Base-by-base conservation (phyloP, 2,329 filamentous ascomycete species). In the Phaeosphaeria sp. region DNA sequence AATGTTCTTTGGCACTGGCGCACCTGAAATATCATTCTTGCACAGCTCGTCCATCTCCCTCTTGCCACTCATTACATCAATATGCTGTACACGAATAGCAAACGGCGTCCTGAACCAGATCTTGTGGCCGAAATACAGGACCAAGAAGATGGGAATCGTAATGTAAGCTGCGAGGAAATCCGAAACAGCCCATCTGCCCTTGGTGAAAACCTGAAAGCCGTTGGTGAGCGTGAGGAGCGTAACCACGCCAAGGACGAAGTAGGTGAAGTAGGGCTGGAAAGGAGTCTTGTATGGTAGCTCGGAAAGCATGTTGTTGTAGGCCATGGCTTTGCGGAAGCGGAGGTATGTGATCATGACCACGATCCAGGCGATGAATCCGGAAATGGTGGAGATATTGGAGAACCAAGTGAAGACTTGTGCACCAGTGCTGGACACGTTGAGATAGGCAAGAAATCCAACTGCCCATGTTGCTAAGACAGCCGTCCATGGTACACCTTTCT, bases 371-470 rank as follows among this genome's bases (percentile, higher is more conserved):
- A 85, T 83, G 67, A 85, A 80, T 0, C 82, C 83, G 0, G 81
- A 83, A 1, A 83, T 81, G 58, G 83, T 90, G 20, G 86, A 89
- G 56, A 92, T 85, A 72, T 90, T 90, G 64, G 86, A 83, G 73
- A 92, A 90, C 87, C 89, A 92, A 48, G 80, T 81, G 72, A 92
- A 92, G 13, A 83, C 74, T 22, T 79, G 77, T 5, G 77, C 75
- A 3, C 79, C 79, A 20, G 73, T 78, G 59, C 75, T 81, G 25
- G 77, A 80, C 20, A 81, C 77, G 56, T 83, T 84, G 20, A 85
- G 74, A 58, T 82, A 85, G 1, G 81, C 78, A 17, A 85, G 77
- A 0, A 78, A 71, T 11, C 78, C 78, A 56, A 83, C 79, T 13
- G 78, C 55, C 74, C 72, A 76, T 9, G 74, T 75, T 1, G 73